phyloP scores from a whole-genome alignment of 495 filamentous ascomycete genomes.

The Xylaria nigripes region DNA sequence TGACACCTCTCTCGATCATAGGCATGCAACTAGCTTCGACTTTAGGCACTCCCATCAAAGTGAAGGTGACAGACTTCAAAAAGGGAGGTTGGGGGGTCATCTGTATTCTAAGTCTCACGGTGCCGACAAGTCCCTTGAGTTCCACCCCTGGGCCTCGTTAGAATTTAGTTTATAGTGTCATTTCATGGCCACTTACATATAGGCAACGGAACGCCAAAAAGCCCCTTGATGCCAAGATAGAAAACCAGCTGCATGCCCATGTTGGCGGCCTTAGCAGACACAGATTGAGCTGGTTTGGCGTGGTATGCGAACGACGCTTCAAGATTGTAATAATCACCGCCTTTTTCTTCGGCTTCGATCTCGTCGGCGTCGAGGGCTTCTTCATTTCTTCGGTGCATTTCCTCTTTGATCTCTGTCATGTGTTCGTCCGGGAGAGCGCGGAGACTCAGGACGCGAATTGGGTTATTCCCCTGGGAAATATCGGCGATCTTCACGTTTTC shows the following conservation, averaged over 20 bases:
- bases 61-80: slow-evolving; percentile 85
- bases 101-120: slow-evolving; percentile 69
- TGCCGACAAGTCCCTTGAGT: slow-evolving; percentile 76
- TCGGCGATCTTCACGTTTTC: slow-evolving; percentile 95
- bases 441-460: slow-evolving; percentile 80
- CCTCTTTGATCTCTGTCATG: slow-evolving; percentile 68
- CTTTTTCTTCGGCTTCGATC: slow-evolving; percentile 80
- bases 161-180: background rate
- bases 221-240: slow-evolving; percentile 75
- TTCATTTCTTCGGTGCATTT: slow-evolving; percentile 68
- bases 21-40: slow-evolving; percentile 86
- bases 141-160: slow-evolving; percentile 51
- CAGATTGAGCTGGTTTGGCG: slow-evolving; percentile 58
- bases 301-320: slow-evolving; percentile 93
- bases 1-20: slow-evolving; percentile 80
- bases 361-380: slow-evolving; percentile 81
- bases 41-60: slow-evolving; percentile 84
- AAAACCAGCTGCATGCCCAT: slow-evolving; percentile 95
- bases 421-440: slow-evolving; percentile 78
- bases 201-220: slow-evolving; percentile 83
- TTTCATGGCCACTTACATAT: slow-evolving; percentile 44
- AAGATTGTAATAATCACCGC: slow-evolving; percentile 88
- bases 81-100: slow-evolving; percentile 87
- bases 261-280: slow-evolving; percentile 75
- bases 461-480: slow-evolving; percentile 88